A percentile compares a stretch with the other conserved stretches of the same genome.
These are phyloP conservation scores for Neurospora sp. DNA, from an alignment of 495 filamentous ascomycete genomes.

Conservation along the genomic window DNA sequence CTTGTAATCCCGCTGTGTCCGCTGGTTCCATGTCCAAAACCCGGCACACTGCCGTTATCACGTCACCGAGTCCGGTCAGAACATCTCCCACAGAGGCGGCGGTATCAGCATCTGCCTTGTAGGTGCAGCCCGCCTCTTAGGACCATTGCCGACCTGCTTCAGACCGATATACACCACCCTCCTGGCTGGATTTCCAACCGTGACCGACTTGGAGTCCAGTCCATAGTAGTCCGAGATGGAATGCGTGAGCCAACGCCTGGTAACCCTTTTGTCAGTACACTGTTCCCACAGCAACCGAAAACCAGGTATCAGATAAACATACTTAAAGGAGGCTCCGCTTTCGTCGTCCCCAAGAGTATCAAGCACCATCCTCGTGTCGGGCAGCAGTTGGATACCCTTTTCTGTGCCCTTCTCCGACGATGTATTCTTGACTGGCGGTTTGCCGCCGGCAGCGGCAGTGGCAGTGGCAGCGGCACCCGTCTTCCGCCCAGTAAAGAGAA, in stretches of 20 bases:
- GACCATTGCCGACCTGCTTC: slow-evolving; percentile 31
- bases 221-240: slow-evolving; percentile 90
- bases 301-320: slow-evolving; percentile 19
- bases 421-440: neutral
- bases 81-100: slow-evolving; percentile 26
- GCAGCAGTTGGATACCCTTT: slow-evolving; percentile 39
- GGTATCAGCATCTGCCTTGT: slow-evolving; percentile 8
- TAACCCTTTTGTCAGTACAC: neutral
- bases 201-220: slow-evolving; percentile 72
- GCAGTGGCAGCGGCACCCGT: neutral
- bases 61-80: slow-evolving; percentile 2
- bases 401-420: slow-evolving; percentile 27
- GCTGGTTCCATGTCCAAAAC: neutral
- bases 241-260: slow-evolving; percentile 87
- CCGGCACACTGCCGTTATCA: neutral
- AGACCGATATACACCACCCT: slow-evolving; percentile 88
- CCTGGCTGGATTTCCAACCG: slow-evolving; percentile 61
- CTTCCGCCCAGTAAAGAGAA: slow-evolving; percentile 81
- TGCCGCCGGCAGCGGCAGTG: slow-evolving; percentile 31
- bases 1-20: neutral
- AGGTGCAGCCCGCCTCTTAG: neutral
- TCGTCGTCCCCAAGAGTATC: slow-evolving; percentile 64
- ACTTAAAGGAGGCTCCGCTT: slow-evolving; percentile 68
- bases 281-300: neutral
- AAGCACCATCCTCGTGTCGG: slow-evolving; percentile 67